A percentile compares a stretch with the other conserved stretches of the same genome.
Conservation (phyloP, 352 stramenopile genomes). For the Pythium dissimile region DNA sequence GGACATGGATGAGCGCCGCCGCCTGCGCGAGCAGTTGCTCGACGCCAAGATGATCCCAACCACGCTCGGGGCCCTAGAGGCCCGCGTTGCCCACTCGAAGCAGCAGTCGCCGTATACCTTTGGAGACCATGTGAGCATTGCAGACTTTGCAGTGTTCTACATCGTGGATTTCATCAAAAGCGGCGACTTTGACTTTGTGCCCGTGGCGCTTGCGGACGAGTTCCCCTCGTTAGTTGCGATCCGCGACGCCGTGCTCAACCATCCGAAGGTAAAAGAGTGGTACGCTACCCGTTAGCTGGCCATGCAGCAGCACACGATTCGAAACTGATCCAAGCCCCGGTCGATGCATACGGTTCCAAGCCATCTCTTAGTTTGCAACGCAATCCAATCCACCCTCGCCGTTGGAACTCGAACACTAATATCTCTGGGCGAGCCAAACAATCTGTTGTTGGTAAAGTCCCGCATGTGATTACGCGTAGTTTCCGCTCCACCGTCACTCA, state of each 20-base stretch:
- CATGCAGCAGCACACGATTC: too few relatives aligned
- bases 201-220: constrained; percentile 20
- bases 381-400: too few relatives aligned
- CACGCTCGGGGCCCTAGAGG: constrained; percentile 34
- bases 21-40: constrained; percentile 28
- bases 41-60: constrained; percentile 28
- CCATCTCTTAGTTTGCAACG: too few relatives aligned
- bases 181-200: constrained; percentile 25
- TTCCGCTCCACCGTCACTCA: too few relatives aligned
- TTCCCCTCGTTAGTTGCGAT: constrained; percentile 32
- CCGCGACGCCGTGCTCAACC: constrained; percentile 25
- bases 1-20: constrained; percentile 20
- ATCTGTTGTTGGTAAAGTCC: too few relatives aligned
- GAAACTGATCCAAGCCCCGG: too few relatives aligned
- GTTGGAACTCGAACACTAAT: too few relatives aligned
- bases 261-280: constrained; percentile 44
- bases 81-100: constrained; percentile 25
- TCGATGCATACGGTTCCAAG: too few relatives aligned
- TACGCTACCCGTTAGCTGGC: not conserved
- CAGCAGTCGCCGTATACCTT: constrained; percentile 20
- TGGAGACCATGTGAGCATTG: constrained; percentile 35
- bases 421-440: too few relatives aligned
- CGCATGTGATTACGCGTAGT: too few relatives aligned
- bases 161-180: constrained; percentile 36
- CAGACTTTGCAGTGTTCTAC: constrained; percentile 46